Evolutionary conservation across 768 basidiomycete species (phyloP).

Genomic region (Hortiboletus campestris): DNA sequence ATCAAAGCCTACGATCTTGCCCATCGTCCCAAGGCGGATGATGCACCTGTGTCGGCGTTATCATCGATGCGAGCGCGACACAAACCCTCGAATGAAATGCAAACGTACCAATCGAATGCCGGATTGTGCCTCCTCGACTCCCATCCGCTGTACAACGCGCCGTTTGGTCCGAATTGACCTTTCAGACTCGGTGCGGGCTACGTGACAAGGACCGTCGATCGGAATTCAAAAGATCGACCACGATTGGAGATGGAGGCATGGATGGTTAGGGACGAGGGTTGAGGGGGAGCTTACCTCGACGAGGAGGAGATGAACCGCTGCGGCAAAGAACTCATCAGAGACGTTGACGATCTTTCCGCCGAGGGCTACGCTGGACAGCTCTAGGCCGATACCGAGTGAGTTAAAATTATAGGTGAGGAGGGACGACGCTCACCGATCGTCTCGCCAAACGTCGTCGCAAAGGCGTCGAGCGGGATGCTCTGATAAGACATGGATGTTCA

Average conservation of each 20-base stretch:
- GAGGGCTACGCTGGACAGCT: slow-evolving; percentile 83
- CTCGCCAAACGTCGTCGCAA: slow-evolving; percentile 45
- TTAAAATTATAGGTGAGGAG: background rate
- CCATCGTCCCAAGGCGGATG: slow-evolving; percentile 79
- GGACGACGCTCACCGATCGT: slow-evolving; percentile 44
- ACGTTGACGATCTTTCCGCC: slow-evolving; percentile 73
- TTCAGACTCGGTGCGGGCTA: slow-evolving; percentile 87
- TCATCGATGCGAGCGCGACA: background rate
- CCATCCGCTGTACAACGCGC: slow-evolving; percentile 94
- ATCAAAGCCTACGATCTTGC: slow-evolving; percentile 78
- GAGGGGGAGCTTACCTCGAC: slow-evolving; percentile 56
- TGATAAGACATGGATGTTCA: slow-evolving; percentile 41
- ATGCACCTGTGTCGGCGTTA: slow-evolving; percentile 65
- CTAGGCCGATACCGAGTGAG: slow-evolving; percentile 37
- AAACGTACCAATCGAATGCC: slow-evolving; percentile 74
- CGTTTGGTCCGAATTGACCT: slow-evolving; percentile 97
- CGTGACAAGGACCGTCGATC: background rate
- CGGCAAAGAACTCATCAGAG: slow-evolving; percentile 97
- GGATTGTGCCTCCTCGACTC: slow-evolving; percentile 90
- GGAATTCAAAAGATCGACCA: background rate
- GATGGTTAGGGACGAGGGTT: no score
- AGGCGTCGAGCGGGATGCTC: slow-evolving; percentile 45
- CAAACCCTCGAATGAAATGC: background rate
- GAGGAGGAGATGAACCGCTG: slow-evolving; percentile 77
- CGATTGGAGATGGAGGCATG: no score